Conservation (phyloP, 2,329 filamentous ascomycete species). For the Ophiostoma himal-ulmi region DNA sequence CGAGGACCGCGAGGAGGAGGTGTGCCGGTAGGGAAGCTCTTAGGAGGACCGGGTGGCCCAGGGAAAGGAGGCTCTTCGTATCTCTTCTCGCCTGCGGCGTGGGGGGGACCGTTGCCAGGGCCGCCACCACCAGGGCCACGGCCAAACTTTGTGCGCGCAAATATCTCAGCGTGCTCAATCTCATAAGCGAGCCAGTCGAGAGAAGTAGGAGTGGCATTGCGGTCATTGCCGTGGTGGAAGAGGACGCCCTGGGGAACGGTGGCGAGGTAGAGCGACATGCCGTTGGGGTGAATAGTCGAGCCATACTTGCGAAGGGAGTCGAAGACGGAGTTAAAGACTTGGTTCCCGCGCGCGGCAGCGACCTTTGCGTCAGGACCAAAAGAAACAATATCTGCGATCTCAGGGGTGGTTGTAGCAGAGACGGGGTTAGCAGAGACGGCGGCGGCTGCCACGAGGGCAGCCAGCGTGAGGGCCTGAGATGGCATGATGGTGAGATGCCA, state of each 20-base stretch:
- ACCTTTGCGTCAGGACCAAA: conserved; percentile 19
- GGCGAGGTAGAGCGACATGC: conserved; percentile 64
- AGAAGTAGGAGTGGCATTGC: conserved; percentile 43
- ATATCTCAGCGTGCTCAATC: conserved; percentile 64
- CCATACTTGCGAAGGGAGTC: conserved; percentile 57
- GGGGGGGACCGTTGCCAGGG: conserved; percentile 5
- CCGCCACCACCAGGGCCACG: neutral
- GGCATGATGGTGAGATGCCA: conserved; percentile 10
- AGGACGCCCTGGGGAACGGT: conserved; percentile 58
- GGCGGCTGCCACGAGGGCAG: conserved; percentile 7
- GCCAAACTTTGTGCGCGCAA: conserved; percentile 41
- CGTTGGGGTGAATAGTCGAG: conserved; percentile 66
- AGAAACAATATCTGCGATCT: neutral
- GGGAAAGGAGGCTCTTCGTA: conserved; percentile 1
- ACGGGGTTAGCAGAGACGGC: neutral
- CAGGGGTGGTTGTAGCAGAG: neutral
- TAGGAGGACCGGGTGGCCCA: neutral
- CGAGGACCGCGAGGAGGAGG: conserved; percentile 9
- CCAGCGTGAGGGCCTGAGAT: conserved; percentile 10
- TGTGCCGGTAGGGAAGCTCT: neutral
- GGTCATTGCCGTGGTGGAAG: conserved; percentile 59
- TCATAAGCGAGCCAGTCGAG: conserved; percentile 70
- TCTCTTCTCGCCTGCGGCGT: neutral
- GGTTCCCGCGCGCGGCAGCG: conserved; percentile 30
- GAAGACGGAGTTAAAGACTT: conserved; percentile 52